Evolutionary conservation across 768 basidiomycete species (phyloP).

Genomic region (Tulasnella sp.): DNA sequence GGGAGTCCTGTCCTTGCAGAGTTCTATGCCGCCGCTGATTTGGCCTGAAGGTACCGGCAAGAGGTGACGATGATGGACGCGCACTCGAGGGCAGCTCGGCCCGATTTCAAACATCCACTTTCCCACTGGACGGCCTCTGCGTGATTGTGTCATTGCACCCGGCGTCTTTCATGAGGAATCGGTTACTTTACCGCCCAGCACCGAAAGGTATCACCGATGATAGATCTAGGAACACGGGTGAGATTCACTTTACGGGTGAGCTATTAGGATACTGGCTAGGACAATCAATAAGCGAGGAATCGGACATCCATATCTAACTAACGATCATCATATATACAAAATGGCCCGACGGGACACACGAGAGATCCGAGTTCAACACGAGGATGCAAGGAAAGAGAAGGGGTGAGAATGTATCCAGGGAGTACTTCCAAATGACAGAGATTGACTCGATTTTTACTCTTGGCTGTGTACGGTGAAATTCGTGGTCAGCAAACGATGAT

Average conservation of each 20-base stretch:
- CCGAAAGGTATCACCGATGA: not conserved
- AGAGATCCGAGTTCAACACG: slow-evolving; percentile 12
- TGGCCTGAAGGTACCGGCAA: not conserved
- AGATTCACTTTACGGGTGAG: not conserved
- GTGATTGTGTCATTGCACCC: not conserved
- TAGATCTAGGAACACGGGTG: not conserved
- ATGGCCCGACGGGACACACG: not conserved
- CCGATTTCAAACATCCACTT: slow-evolving; percentile 21
- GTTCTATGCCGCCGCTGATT: slow-evolving; percentile 2
- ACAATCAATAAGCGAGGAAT: slow-evolving; percentile 16
- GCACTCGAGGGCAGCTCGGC: slow-evolving; percentile 10
- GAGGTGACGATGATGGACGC: slow-evolving; percentile 17
- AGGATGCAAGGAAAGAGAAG: not conserved
- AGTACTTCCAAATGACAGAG: not conserved
- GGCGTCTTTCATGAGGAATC: slow-evolving; percentile 11
- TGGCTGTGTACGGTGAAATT: not conserved
- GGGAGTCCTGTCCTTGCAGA: not conserved
- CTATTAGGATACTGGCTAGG: slow-evolving; percentile 1
- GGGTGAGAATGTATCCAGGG: not conserved
- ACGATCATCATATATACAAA: slow-evolving; percentile 4
- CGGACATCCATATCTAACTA: not conserved
- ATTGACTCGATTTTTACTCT: slow-evolving; percentile 17
- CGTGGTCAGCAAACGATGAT: not conserved
- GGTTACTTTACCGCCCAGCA: not conserved
- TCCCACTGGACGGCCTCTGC: slow-evolving; percentile 8